Percentiles rank a stretch among this genome's conserved stretches.
Conservation (phyloP, 495 filamentous ascomycete genomes). For the Daldinia grandis region DNA sequence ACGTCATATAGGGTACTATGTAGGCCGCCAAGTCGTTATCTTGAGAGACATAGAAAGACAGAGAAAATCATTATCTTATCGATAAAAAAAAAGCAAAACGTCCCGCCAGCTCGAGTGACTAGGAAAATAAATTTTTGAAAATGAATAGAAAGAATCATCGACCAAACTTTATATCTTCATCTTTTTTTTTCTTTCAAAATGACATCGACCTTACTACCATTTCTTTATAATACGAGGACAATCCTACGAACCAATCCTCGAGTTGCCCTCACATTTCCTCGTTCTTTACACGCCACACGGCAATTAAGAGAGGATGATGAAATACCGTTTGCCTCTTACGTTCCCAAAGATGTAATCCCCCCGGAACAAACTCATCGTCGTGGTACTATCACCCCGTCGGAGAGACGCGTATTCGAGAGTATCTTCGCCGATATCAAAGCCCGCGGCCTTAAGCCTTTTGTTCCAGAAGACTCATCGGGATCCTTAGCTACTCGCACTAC, state of each 20-base stretch:
- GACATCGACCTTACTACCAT: constrained; percentile 60
- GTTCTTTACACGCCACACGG: constrained; percentile 31
- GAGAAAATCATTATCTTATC: neutral
- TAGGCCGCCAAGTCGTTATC: neutral
- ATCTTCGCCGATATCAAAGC: constrained; percentile 66
- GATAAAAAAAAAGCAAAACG: neutral
- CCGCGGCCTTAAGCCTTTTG: constrained; percentile 38
- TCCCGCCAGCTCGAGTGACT: neutral
- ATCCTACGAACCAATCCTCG: constrained; percentile 52
- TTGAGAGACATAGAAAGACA: neutral
- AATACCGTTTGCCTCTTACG: constrained; percentile 51
- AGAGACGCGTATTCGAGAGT: constrained; percentile 63
- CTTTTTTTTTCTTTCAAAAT: constrained; percentile 28
- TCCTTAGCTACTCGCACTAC: constrained; percentile 19
- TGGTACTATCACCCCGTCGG: constrained; percentile 65
- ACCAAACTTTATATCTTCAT: neutral
- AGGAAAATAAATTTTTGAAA: neutral
- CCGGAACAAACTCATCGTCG: constrained; percentile 20
- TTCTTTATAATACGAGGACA: constrained; percentile 77
- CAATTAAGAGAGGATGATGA: constrained; percentile 32
- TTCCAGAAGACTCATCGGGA: neutral
- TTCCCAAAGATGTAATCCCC: constrained; percentile 18
- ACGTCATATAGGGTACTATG: neutral
- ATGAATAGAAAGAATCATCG: neutral
- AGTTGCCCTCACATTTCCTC: constrained; percentile 23